phyloP scores from a whole-genome alignment of 441 rosid species.

The Erysimum pusillum region DNA sequence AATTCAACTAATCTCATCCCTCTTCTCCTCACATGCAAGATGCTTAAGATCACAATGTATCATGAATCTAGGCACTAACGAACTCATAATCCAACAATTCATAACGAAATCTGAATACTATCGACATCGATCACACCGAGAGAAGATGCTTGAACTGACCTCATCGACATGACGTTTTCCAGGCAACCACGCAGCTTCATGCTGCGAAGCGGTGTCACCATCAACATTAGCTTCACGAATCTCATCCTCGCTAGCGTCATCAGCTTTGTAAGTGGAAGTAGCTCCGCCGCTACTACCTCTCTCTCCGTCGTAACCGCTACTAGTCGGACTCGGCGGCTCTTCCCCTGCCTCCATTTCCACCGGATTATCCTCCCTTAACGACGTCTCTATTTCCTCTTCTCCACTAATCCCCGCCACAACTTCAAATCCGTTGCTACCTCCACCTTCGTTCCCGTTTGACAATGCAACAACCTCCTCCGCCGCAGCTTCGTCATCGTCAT shows the following conservation, averaged over 20 bases:
- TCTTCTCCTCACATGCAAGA: neutral
- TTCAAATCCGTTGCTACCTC: constrained; percentile 33
- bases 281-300: constrained; percentile 78
- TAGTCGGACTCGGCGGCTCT: constrained; percentile 78
- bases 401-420: constrained; percentile 34
- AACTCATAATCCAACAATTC: constrained; percentile 4
- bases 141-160: constrained; percentile 52
- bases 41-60: constrained; percentile 4
- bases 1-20: neutral
- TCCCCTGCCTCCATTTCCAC: constrained; percentile 70
- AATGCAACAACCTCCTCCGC: constrained; percentile 43
- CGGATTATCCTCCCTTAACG: constrained; percentile 56
- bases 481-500: neutral
- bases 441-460: constrained; percentile 41
- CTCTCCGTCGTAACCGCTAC: constrained; percentile 95
- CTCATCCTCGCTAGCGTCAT: constrained; percentile 66
- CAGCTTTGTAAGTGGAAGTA: constrained; percentile 56
- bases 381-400: constrained; percentile 45
- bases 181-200: constrained; percentile 75
- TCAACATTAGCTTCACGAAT: constrained; percentile 62
- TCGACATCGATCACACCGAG: neutral
- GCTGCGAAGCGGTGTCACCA: constrained; percentile 58
- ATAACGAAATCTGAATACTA: neutral
- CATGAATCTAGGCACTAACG: neutral
- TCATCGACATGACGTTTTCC: constrained; percentile 91